Base-by-base conservation (phyloP, 2,329 filamentous ascomycete genomes). In the Cytospora chrysosperma region DNA sequence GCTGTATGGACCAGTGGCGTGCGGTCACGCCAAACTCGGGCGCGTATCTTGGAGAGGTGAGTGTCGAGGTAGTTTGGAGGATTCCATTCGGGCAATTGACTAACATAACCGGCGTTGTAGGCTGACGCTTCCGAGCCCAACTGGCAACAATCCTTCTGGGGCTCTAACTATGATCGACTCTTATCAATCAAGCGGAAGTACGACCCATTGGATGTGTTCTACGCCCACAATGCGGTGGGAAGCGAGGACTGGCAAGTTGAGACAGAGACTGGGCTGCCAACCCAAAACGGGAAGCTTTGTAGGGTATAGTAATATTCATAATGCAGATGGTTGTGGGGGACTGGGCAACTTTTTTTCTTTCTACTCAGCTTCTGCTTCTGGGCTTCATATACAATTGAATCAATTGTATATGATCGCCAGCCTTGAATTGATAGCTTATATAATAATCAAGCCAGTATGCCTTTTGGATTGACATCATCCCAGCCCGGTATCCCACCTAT, bases 61-160 rank as follows among this genome's bases (percentile, higher is more conserved):
- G 58, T 47, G 2, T n/a, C 37, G 4, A 19, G 15, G 2, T 5
- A n/a, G 15, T n/a, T 40, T 19, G 2, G 17, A n/a, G 10, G 15
- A 5, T 17, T 40, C n/a, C 6, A 2, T 40, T 19, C 4, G 37
- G 17, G 17, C 37, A 17, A 8, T 40, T 40, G 19, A 40, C 37
- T 40, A 40, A 40, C 9, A 12, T 40, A 6, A 37, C 15, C 17
- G 34, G 66, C 73, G 54, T 77, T 77, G 61, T 76, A 79, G 69
- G 75, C 71, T 6, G 74, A 78, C 63, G 65, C 71, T 3, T 71
- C 74, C 24, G 74, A 75, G 24, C 68, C 71, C 17, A 67, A 75
- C 53, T 77, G 72, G 71, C 71, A 73, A 61, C 63, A 71, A 51
- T 69, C 73, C 4, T 75, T 76, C 68, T 77, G 71, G 68, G 75